These are phyloP conservation scores for Deakozyma indianensis DNA, from an alignment of 805 yeast species.

Conservation along the genomic window DNA sequence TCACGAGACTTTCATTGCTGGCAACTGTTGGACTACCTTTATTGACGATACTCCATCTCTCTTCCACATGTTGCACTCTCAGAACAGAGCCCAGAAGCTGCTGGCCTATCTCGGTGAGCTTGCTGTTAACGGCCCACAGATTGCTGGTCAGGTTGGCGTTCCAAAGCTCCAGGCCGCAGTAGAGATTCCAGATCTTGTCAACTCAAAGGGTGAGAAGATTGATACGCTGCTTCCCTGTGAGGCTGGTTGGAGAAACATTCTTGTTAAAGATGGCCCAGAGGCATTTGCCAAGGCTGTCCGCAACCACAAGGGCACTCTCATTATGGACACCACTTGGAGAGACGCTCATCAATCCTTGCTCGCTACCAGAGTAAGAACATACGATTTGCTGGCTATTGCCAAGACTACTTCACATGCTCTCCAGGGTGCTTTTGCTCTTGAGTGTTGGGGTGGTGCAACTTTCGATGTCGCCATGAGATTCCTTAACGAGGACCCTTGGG, in stretches of 20 bases:
- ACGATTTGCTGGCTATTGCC: conserved; percentile 83
- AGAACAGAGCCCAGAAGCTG: conserved; percentile 92
- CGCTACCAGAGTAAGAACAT: conserved; percentile 95
- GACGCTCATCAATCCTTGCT: conserved; percentile 97
- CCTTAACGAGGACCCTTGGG: conserved; percentile 99
- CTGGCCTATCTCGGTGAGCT: conserved; percentile 84
- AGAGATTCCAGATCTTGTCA: conserved; percentile 56
- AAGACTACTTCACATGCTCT: conserved; percentile 86
- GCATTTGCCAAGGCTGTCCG: conserved; percentile 83
- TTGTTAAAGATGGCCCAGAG: conserved; percentile 76
- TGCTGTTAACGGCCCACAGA: conserved; percentile 90
- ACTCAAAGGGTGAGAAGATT: conserved; percentile 42
- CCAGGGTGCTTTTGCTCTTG: conserved; percentile 83
- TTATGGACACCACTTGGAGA: conserved; percentile 99
- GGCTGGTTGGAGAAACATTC: conserved; percentile 84
- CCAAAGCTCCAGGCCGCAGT: conserved; percentile 76
- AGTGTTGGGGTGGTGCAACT: conserved; percentile 99
- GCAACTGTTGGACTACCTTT: conserved; percentile 95
- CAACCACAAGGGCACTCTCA: conserved; percentile 65
- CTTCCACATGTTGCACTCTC: conserved; percentile 87
- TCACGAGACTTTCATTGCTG: conserved; percentile 70
- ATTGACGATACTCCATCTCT: conserved; percentile 95
- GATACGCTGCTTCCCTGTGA: conserved; percentile 47
- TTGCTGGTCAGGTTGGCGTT: conserved; percentile 86
- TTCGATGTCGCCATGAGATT: conserved; percentile 98